A percentile compares a stretch with the other conserved stretches of the same genome.
These are phyloP conservation scores for Chytriomyces confervae DNA, from an alignment of 192 early-diverging fungal species.

Conservation along the genomic window DNA sequence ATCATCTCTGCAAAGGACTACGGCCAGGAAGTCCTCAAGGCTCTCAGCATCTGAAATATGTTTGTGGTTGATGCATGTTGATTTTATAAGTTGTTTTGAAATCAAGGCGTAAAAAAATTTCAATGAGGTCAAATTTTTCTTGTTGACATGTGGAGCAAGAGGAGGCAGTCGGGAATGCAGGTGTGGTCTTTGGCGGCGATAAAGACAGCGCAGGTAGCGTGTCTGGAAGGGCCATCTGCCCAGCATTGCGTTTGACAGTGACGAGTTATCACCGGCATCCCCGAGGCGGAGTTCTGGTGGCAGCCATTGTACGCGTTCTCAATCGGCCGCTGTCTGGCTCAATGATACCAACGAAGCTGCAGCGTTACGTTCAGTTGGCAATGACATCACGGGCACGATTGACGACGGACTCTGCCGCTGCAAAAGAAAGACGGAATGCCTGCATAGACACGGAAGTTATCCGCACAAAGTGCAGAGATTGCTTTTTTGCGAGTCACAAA, in stretches of 20 bases:
- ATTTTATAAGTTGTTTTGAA: not conserved
- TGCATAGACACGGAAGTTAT: no score
- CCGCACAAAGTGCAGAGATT: no score
- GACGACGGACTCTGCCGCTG: no score
- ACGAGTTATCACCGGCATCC: not conserved
- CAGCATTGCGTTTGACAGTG: not conserved
- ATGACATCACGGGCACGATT: no score
- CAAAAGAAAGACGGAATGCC: no score
- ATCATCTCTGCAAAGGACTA: constrained; percentile 41
- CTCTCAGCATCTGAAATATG: not conserved
- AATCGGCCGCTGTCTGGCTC: no score
- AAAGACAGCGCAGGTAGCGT: not conserved
- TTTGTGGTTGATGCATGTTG: not conserved
- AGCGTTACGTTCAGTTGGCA: no score
- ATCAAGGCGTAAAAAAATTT: not conserved
- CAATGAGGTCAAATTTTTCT: not conserved
- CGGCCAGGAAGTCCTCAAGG: constrained; percentile 17
- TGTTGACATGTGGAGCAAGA: not conserved
- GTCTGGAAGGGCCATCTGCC: not conserved
- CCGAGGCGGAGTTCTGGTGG: no score
- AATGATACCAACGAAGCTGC: no score
- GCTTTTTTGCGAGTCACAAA: no score
- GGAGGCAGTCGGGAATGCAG: not conserved
- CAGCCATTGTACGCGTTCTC: no score
- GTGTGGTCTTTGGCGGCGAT: not conserved